Evolutionary conservation across 176 grass and related monocot species (phyloP), one percentile per base, ranked within the genome.

Genomic region (Thalia dealbata): DNA sequence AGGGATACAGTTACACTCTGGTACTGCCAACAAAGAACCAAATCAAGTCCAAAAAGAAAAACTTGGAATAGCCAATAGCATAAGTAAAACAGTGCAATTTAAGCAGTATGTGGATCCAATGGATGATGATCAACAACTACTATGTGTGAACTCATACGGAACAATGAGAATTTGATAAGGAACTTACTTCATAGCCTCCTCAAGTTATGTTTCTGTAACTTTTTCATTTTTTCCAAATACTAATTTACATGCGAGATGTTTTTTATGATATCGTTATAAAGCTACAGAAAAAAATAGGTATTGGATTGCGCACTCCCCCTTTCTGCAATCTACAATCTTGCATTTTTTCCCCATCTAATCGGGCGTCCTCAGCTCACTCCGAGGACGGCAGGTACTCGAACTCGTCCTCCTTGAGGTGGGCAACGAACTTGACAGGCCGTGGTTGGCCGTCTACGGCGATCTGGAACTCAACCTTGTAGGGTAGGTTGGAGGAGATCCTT

Each of bases 391-490:
- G 12, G 80, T 91, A 86, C 74, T 99, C 95, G 79, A 99, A 93
- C 77, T 99, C 95, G 64, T 88, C 83, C 68, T 91, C 95, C 43
- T 81, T 83, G 48, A 99, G 89, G 69, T 99, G 95, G n/a, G 85
- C 81, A 29, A 99, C 24, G 84, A 99, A 84, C 83, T 85, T 85
- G 27, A 88, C 71, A 0, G 85, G 87, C 75, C 88, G 92, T 24
- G 75, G 79, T 79, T 85, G 90, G 6, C 79, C 87, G 0, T 88
- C 87, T 7, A 91, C 50, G 67, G 50, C 66, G 67, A 99, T 32
- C 25, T 88, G 71, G 63, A 99, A 93, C 58, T 86, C 90, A 69
- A 99, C 85, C 73, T 83, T 86, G 75, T 91, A 99, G 3, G 90
- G 95, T 21, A 92, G 81, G 79, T 81, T 99, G 16, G 90, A 74